Conservation (phyloP, 768 basidiomycete genomes). For the Leccinum incarnatum region DNA sequence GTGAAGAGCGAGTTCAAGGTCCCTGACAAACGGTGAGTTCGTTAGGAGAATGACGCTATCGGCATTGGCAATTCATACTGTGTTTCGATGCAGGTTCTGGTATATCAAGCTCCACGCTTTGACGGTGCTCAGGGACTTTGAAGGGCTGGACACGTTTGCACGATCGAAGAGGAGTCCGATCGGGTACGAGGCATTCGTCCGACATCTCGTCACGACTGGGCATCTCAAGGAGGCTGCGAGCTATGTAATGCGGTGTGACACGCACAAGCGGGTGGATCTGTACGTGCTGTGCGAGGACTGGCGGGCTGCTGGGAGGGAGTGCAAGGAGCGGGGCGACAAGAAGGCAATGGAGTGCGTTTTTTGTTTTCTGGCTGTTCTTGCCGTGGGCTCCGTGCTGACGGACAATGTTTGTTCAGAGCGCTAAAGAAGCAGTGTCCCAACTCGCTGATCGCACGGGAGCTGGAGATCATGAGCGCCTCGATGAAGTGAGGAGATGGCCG, state of each 20-base stretch:
- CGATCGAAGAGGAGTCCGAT: constrained; percentile 90
- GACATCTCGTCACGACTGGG: constrained; percentile 71
- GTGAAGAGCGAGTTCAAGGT: constrained; percentile 89
- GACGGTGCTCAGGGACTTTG: constrained; percentile 78
- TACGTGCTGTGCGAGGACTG: constrained; percentile 92
- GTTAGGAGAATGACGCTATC: background rate
- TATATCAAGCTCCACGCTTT: constrained; percentile 86
- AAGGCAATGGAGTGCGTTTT: constrained; percentile 75
- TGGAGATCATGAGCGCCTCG: constrained; percentile 59
- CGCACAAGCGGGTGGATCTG: constrained; percentile 76
- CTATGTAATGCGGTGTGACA: constrained; percentile 85
- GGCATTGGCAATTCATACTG: background rate
- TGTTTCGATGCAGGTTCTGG: constrained; percentile 69
- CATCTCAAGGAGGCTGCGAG: constrained; percentile 70
- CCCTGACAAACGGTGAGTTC: constrained; percentile 82
- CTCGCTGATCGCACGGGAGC: constrained; percentile 73
- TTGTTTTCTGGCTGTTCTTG: background rate
- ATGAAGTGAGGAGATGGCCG: constrained; percentile 62
- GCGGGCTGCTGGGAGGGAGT: constrained; percentile 83
- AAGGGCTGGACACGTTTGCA: constrained; percentile 80
- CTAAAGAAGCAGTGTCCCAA: constrained; percentile 75
- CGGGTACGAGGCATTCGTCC: constrained; percentile 90
- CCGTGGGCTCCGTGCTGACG: constrained; percentile 1
- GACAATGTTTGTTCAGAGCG: constrained; percentile 44
- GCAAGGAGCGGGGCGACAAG: constrained; percentile 86